Conservation (phyloP, 2,329 filamentous ascomycete species). For the Fusarium solani-melongenae region DNA sequence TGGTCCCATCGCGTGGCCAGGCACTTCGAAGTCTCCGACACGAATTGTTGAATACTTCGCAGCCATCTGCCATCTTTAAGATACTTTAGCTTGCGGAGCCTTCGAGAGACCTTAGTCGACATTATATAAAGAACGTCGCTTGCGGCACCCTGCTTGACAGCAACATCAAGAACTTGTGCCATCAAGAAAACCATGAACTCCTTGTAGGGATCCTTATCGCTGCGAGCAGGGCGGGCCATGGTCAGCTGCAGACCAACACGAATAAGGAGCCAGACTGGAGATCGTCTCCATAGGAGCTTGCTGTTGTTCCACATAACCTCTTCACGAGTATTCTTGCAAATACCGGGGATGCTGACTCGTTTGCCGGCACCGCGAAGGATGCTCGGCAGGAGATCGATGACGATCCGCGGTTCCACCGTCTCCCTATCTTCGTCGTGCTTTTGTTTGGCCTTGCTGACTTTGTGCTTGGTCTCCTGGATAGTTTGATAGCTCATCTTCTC, state of each 20-base stretch:
- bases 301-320: conserved; percentile 58
- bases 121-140: conserved; percentile 26
- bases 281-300: conserved; percentile 57
- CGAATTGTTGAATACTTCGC: no score
- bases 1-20: no score
- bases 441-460: conserved; percentile 51
- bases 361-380: conserved; percentile 53
- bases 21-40: no score
- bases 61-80: no score
- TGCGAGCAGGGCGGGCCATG: neutral
- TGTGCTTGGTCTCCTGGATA: conserved; percentile 28
- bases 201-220: conserved; percentile 5
- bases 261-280: conserved; percentile 65
- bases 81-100: conserved; percentile 39
- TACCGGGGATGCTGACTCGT: conserved; percentile 32
- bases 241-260: conserved; percentile 61
- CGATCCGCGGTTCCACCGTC: conserved; percentile 58
- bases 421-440: conserved; percentile 58
- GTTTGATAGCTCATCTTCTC: conserved; percentile 46
- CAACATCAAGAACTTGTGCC: neutral
- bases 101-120: conserved; percentile 17
- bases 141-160: fast-evolving
- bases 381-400: conserved; percentile 60
- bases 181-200: conserved; percentile 27
- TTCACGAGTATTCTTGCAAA: conserved; percentile 64